Evolutionary conservation across 2,329 filamentous ascomycete species (phyloP).

Genomic region (Colletotrichum sp.): DNA sequence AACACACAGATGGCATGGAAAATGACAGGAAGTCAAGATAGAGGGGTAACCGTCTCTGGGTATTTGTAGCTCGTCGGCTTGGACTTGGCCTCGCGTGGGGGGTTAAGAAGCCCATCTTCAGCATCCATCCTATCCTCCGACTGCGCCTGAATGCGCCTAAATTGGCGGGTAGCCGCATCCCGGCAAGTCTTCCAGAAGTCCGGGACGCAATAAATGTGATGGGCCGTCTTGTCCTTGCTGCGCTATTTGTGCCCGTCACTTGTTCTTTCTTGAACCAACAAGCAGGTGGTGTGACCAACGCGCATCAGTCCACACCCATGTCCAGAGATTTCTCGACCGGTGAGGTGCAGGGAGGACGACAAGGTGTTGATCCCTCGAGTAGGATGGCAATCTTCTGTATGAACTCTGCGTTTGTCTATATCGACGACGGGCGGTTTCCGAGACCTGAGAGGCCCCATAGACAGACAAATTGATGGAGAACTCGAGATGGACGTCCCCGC

Average conservation of each 20-base stretch:
- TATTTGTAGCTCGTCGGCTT: background rate
- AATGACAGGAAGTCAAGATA: background rate
- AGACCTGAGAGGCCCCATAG: rapidly evolving
- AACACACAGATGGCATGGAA: background rate
- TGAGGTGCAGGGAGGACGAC: background rate
- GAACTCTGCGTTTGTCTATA: background rate
- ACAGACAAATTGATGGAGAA: background rate
- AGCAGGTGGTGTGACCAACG: background rate
- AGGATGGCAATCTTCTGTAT: background rate
- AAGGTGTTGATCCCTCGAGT: background rate
- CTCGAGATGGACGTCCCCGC: background rate
- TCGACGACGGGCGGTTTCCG: background rate
- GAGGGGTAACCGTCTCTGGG: background rate
- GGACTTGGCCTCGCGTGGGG: background rate
- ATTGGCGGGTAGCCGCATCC: background rate
- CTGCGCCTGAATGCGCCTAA: background rate
- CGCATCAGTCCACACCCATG: background rate
- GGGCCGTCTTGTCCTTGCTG: background rate
- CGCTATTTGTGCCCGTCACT: background rate
- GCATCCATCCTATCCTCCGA: background rate
- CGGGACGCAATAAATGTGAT: background rate
- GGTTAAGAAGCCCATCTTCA: background rate
- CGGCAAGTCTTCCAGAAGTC: background rate
- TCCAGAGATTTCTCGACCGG: background rate
- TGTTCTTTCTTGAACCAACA: background rate